Base-by-base conservation (phyloP, 1,284 basidiomycete genomes). In the Microbotryomycetes sp. region DNA sequence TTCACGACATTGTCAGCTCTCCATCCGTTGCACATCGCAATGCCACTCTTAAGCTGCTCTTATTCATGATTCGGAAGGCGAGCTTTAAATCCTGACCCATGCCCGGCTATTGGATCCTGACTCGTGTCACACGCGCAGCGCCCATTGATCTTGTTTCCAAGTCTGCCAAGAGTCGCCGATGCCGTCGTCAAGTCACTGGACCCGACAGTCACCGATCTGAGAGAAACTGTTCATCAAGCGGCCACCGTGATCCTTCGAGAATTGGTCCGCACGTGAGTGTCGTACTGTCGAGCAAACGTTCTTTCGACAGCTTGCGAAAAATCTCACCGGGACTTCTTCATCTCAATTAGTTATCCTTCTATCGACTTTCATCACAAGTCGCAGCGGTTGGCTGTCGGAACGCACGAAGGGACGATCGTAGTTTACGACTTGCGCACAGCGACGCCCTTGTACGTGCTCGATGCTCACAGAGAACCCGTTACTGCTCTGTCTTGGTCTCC, bases 361-460 rank as follows among this genome's bases (percentile, higher is more conserved):
- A 85, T 97, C 15, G 90, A 91, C 75, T 97, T 98, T 74, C 88
- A 96, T 73, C 84, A 85, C 74, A 78, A 80, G 2, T 86, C 84
- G 1, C 94, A 98, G 74, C 84, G 89, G 7, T 82, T 98, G 1
- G 91, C 88, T 0, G 92, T 97, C 0, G 96, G 96, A 0, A 97
- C 94, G 0, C 85, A 84, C 66, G 96, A 98, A 59, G 71, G 72
- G 7, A 75, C 75, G 4, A 72, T 74, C 32, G 85, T 97, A 68
- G 91, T 97, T 84, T 97, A 97, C 75, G 96, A 98, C 73, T 81
- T 98, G 56, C 97, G 97, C 77, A 92, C 92, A 0, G 92, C 92
- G 0, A 97, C 90, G 2, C 83, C 94, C 14, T 79, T 98, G 6
- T 97, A 97, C 73, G 89, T 98, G 0, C 83, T 98, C 9, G 93